These are phyloP conservation scores for Cryphonectria japonica DNA, from an alignment of 2,329 filamentous ascomycete species.

Conservation along the genomic window DNA sequence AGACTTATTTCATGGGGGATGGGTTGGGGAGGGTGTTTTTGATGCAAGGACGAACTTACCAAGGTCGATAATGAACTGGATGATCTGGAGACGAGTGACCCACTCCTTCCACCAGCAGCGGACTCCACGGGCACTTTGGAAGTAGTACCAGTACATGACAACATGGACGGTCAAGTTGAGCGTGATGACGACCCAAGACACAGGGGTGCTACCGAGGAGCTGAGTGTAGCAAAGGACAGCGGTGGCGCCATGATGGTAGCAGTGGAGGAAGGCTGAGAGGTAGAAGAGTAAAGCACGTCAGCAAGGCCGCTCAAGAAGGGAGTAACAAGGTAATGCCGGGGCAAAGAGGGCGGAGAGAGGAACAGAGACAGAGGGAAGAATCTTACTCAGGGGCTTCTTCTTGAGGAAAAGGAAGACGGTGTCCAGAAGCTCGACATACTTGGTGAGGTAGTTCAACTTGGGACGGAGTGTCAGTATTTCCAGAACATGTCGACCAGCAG, in stretches of 20 bases:
- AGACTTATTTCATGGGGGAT: neutral
- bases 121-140: slow-evolving; percentile 94
- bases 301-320: slow-evolving; percentile 26
- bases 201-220: slow-evolving; percentile 87
- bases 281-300: slow-evolving; percentile 34
- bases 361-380: neutral
- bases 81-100: slow-evolving; percentile 96
- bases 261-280: slow-evolving; percentile 83
- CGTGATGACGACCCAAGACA: slow-evolving; percentile 92
- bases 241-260: slow-evolving; percentile 97
- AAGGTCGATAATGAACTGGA: slow-evolving; percentile 95
- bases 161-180: slow-evolving; percentile 95
- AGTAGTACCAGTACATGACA: slow-evolving; percentile 99
- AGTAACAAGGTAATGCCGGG: neutral
- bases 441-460: slow-evolving; percentile 96
- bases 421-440: slow-evolving; percentile 94
- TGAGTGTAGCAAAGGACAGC: slow-evolving; percentile 98
- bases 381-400: slow-evolving; percentile 93
- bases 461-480: slow-evolving; percentile 42
- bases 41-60: slow-evolving; percentile 59
- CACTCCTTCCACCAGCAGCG: slow-evolving; percentile 99
- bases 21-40: neutral
- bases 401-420: slow-evolving; percentile 97
- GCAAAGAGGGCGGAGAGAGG: neutral
- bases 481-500: neutral